Conservation (phyloP, 2,329 filamentous ascomycete species). For the Rhinocladiella similis region DNA sequence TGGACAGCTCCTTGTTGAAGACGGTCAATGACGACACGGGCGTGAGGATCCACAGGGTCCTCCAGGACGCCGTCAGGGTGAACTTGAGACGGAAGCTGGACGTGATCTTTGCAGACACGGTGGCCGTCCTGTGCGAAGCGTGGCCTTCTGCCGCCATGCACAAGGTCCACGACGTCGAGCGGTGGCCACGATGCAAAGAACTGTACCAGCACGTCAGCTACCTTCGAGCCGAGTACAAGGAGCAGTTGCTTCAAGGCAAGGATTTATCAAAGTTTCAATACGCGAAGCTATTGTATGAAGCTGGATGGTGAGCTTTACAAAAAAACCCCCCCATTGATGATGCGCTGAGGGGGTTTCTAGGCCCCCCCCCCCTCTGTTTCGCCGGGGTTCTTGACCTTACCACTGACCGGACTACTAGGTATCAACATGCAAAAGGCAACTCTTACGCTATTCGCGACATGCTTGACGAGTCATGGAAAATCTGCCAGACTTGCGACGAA, state of each 20-base stretch:
- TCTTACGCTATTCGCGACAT: too few species aligned
- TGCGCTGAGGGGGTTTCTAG: background rate
- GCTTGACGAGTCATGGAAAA: too few species aligned
- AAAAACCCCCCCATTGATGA: too few species aligned
- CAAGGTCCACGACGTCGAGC: conserved; percentile 24
- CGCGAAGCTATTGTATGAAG: conserved; percentile 29
- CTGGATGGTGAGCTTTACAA: conserved; percentile 31
- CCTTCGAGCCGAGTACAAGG: background rate
- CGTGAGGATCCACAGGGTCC: conserved; percentile 30
- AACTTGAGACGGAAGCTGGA: conserved; percentile 26
- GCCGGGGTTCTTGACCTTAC: too few species aligned
- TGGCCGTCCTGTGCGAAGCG: conserved; percentile 28
- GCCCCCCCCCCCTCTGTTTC: background rate
- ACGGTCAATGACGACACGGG: conserved; percentile 26
- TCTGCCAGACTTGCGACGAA: too few species aligned
- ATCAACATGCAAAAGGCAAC: too few species aligned
- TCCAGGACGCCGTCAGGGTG: conserved; percentile 32
- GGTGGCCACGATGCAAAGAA: conserved; percentile 30
- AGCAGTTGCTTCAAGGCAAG: conserved; percentile 13
- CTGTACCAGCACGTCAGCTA: conserved; percentile 30
- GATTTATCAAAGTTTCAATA: conserved; percentile 12
- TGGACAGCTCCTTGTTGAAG: conserved; percentile 31
- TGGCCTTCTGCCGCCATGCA: background rate
- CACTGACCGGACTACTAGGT: too few species aligned
- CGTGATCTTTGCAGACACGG: conserved; percentile 22